Percentiles rank a stretch among this genome's conserved stretches.
These are phyloP conservation scores for Acmispon strigosus DNA, from an alignment of 306 rosid genomes.

Conservation along the genomic window DNA sequence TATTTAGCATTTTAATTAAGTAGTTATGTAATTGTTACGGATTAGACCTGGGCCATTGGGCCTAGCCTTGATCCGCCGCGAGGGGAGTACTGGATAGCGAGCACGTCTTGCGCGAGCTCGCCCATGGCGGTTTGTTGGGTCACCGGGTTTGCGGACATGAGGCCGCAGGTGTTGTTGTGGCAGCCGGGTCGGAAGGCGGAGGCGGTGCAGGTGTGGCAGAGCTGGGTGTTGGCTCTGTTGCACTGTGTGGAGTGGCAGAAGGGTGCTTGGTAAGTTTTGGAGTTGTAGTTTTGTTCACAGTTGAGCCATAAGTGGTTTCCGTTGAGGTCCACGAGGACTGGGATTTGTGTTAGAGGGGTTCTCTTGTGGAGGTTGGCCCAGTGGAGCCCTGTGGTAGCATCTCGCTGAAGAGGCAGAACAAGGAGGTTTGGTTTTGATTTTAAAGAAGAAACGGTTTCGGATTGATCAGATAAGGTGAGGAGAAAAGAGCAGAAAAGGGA, in stretches of 20 bases:
- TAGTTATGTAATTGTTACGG: too few species aligned
- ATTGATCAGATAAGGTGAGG: not conserved
- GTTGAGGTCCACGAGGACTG: conserved; percentile 39
- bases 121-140: conserved; percentile 32
- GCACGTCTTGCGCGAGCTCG: conserved; percentile 45
- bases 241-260: conserved; percentile 51
- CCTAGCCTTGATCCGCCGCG: conserved; percentile 13
- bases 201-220: conserved; percentile 32
- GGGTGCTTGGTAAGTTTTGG: conserved; percentile 41
- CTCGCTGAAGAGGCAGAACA: conserved; percentile 28
- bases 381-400: conserved; percentile 34
- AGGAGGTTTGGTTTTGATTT: conserved; percentile 20
- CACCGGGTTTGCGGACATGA: conserved; percentile 38
- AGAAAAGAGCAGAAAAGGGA: conserved; percentile 10
- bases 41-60: not conserved
- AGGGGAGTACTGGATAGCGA: conserved; percentile 18
- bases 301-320: conserved; percentile 36
- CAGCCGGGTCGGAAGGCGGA: conserved; percentile 26
- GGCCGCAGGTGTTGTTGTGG: conserved; percentile 42
- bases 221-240: conserved; percentile 30
- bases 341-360: conserved; percentile 26
- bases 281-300: conserved; percentile 34
- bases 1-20: too few species aligned
- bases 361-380: conserved; percentile 40
- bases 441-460: not conserved